Evolutionary conservation across 106 monocot genomes (phyloP).

Genomic region (Apostasia ramifera): DNA sequence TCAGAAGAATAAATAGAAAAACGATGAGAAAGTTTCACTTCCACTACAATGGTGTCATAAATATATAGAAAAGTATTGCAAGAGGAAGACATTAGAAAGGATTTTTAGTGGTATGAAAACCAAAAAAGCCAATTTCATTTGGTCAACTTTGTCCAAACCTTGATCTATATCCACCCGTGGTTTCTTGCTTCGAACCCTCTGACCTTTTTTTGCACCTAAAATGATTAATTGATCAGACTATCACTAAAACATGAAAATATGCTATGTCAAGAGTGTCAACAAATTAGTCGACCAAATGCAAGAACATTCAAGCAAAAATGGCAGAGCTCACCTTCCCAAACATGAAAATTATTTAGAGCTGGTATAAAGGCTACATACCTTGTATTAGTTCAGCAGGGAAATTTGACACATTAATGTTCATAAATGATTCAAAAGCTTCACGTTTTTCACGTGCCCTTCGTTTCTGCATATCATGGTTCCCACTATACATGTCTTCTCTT

Average conservation of each 20-base stretch:
- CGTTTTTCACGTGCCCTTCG: conserved; percentile 18
- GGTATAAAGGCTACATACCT: conserved; percentile 21
- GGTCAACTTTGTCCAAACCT: conserved; percentile 28
- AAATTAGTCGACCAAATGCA: not conserved
- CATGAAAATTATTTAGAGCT: not conserved
- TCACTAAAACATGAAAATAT: not conserved
- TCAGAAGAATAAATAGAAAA: too few relatives aligned
- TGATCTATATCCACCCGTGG: conserved; percentile 41
- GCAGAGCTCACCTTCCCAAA: too few relatives aligned
- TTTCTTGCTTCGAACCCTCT: conserved; percentile 31
- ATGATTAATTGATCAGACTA: conserved; percentile 2
- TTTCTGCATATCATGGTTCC: conserved; percentile 29
- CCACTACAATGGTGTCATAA: too few relatives aligned
- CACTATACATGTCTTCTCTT: conserved; percentile 21
- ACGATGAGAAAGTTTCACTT: too few relatives aligned
- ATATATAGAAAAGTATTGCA: too few relatives aligned
- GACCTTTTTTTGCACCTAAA: conserved; percentile 39
- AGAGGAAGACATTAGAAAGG: too few relatives aligned
- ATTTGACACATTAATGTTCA: conserved; percentile 45
- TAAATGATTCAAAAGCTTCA: conserved; percentile 41
- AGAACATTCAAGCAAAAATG: not conserved
- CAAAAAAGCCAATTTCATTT: not conserved
- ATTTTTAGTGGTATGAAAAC: too few relatives aligned
- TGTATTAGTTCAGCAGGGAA: conserved; percentile 63
- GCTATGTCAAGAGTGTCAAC: not conserved